phyloP scores from a whole-genome alignment of 108 stramenopile genomes.

The Cyclotella sp. region DNA sequence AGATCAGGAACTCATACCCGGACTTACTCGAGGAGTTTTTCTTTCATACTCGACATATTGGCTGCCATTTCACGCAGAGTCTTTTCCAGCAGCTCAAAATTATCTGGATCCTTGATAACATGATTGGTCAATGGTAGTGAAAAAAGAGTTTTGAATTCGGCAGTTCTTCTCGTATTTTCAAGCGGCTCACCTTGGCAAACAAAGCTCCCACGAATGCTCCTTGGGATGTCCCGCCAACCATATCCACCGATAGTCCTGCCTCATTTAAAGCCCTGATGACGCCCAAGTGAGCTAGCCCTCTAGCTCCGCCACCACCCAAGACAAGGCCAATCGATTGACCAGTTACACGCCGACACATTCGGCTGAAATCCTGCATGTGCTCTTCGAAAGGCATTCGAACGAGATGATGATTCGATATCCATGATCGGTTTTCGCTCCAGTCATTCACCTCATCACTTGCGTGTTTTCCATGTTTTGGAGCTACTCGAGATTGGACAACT shows the following conservation, averaged over 20 bases:
- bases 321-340: constrained; percentile 60
- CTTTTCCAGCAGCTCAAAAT: constrained; percentile 38
- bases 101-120: constrained; percentile 46
- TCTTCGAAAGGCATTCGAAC: constrained; percentile 43
- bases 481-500: constrained; percentile 32
- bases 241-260: constrained; percentile 55
- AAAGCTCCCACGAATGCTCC: constrained; percentile 59
- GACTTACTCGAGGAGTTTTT: constrained; percentile 49
- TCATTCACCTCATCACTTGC: constrained; percentile 57
- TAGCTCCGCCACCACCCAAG: constrained; percentile 62
- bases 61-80: constrained; percentile 48
- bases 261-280: constrained; percentile 60
- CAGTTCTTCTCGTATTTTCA: neutral
- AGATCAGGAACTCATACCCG: too few species aligned
- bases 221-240: constrained; percentile 66
- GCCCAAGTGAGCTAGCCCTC: constrained; percentile 65
- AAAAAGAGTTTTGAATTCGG: neutral
- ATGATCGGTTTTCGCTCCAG: constrained; percentile 57
- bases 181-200: neutral
- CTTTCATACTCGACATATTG: constrained; percentile 47
- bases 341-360: constrained; percentile 58
- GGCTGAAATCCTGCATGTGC: constrained; percentile 52
- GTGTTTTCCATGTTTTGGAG: constrained; percentile 24
- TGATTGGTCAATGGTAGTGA: constrained; percentile 10
- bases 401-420: constrained; percentile 60